Base-by-base conservation (phyloP, 345 rosid genomes). In the Nasturtium officinale region DNA sequence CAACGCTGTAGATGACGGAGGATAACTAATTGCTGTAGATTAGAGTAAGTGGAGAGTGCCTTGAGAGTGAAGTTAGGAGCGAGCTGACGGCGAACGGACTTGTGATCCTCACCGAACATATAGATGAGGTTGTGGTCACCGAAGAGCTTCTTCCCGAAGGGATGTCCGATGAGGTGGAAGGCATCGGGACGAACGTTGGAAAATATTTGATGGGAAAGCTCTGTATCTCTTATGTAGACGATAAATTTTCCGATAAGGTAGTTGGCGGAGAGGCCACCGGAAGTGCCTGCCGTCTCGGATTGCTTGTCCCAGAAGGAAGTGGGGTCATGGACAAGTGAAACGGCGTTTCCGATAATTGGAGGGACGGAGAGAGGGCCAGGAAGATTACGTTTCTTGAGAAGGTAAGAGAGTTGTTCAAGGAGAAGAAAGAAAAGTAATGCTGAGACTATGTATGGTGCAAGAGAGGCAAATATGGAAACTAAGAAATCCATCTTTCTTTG, bases 81-180 rank as follows among this genome's bases (percentile, higher is more conserved):
- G 8, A 93, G 82, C 37, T 83, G 88, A 26, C 89, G 84, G 35
- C 97, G 93, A 54, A 93, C 87, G 51, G 87, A 86, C 13, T 87
- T 93, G 73, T 93, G 97, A 11, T 86, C 90, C 7, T 93, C 91
- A 1, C 96, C 98, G 66, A 87, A 85, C 90, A 90, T 81, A 74
- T 87, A 93, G 32, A 93, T 89, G 70, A 93, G 52, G 65, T 93
- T 93, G 71, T 90, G 93, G 8, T 93, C 90, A 4, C 97, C 97
- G 60, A 93, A 93, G 5, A 93, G 85, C 57, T 86, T 90, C 65
- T 87, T 93, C 0, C 98, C 98, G 25, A 93, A 93, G 0, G 93
- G 97, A 76, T 90, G 93, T 11, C 96, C 98, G 2, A 89, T 78
- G 1, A 93, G 84, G 62, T 67, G 71, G 82, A 93, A 93, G 3